Evolutionary conservation across 139 green algal species (phyloP), one percentile per base, ranked within the genome.

Genomic region (Coccomyxa sp.): DNA sequence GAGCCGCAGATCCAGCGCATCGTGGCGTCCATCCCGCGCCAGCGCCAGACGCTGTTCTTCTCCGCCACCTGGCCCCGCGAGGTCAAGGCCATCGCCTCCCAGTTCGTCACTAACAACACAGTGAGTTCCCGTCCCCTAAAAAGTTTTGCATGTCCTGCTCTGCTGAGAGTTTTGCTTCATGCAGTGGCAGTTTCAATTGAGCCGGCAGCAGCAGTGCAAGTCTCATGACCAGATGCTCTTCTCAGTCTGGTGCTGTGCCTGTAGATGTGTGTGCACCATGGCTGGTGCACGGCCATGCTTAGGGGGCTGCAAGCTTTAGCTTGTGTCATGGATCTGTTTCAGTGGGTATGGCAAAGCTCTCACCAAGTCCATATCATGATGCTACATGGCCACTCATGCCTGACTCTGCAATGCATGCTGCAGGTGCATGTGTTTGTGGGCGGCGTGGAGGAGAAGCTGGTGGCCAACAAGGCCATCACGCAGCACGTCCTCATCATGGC

Each of bases 31-130:
- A 80, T 97, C 33, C 91, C 91, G 4, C 85, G 73, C 27, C 68
- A 91, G 70, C 89, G 95, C 68, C 94, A 98, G 88, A 98, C 94
- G 44, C 85, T 97, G 5, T 95, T 98, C 85, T 98, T 97, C 88
- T 90, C 70, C 14, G 94, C 94, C 27, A 98, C 94, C 12, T 82
- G 78, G 78, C 94, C 94, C 16, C 83, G 86, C 31, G 94, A 98
- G 86, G 95, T 98, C 72, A 94, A 96, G 82, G 31, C 69, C 12
- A 95, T 98, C 39, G 94, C 94, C 0, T 79, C 88, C 16, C 89
- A 93, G 73, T 95, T 95, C 84, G 88, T 95, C 18, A 86, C 80
- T 41, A 93, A 94, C 83, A 70, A 89, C 34, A 92, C 94, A 5
- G 81, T 64, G 27, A 64, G 50, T 5, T 1, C 2, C 50, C 22